Conservation (phyloP, 352 stramenopile genomes). For the Poterioochromonas sp. region DNA sequence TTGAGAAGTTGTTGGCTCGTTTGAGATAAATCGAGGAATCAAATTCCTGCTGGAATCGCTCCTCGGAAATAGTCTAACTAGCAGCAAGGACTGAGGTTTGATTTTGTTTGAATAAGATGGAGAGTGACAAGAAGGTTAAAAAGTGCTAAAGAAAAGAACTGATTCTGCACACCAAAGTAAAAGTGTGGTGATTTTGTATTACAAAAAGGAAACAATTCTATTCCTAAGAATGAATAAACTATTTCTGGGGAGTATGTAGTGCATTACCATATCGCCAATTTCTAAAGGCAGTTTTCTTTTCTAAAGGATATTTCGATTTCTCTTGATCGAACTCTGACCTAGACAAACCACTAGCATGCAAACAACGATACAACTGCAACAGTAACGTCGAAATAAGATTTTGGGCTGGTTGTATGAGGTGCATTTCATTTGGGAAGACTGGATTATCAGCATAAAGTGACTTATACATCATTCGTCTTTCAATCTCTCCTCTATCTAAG, state of each 20-base stretch:
- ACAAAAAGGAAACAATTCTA: too few relatives aligned
- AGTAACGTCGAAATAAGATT: conserved; percentile 29
- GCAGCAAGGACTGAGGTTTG: too few relatives aligned
- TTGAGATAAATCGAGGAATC: too few relatives aligned
- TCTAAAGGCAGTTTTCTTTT: too few relatives aligned
- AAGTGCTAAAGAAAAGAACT: not conserved
- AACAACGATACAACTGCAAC: not conserved
- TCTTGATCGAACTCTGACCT: not conserved
- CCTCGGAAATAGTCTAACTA: too few relatives aligned
- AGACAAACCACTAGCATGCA: not conserved
- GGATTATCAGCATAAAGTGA: not conserved
- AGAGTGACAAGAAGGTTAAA: not conserved
- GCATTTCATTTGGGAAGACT: not conserved
- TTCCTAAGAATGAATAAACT: too few relatives aligned
- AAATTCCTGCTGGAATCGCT: too few relatives aligned
- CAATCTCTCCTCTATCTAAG: conserved; percentile 26
- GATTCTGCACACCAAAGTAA: not conserved
- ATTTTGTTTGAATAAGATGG: too few relatives aligned
- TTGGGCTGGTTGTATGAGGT: conserved; percentile 13
- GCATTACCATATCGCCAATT: too few relatives aligned
- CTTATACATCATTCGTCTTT: conserved; percentile 10
- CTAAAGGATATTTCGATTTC: too few relatives aligned
- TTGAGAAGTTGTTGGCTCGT: too few relatives aligned
- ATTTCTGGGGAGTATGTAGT: too few relatives aligned
- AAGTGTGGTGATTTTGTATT: not conserved